Evolutionary conservation across 495 filamentous ascomycete species (phyloP), one percentile per base, ranked within the genome.

Genomic region (Penicillium taxi): DNA sequence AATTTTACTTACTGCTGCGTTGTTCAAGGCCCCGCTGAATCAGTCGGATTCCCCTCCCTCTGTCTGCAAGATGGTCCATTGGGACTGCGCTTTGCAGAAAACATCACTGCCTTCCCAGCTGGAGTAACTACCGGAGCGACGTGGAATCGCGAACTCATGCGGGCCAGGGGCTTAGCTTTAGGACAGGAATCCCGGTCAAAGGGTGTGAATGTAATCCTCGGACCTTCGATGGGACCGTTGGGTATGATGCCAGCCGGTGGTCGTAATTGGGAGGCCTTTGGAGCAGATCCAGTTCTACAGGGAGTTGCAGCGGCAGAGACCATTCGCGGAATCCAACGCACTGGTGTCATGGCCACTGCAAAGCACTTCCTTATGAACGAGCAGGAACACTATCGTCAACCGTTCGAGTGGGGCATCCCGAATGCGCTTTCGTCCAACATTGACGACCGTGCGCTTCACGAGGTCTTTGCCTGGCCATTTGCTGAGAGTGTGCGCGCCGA

Each of bases 31-130:
- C 74, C 81, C 20, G 84, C 82, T 1, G 59, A 72, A 6, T 43
- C 69, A 31, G 80, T 86, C 12, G 75, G 76, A 13, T 96, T 96
- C 50, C 91, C 91, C 0, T 77, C 81, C 8, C 67, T 96, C 0
- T 88, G 86, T 53, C 69, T 96, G 22, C 90, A 98, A 52, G 90
- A 98, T 52, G 90, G 91, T 0, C 91, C 90, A 12, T 64, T 90
- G 6, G 86, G 86, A 2, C 63, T 94, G 9, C 72, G 86, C 32
- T 89, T 82, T 48, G 75, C 77, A 5, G 81, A 86, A 29, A 79
- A 85, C 42, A 72, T 78, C 16, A 86, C 83, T 4, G 82, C 84
- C 5, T 89, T 84, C 48, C 86, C 86, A 1, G 84, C 84, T n/a
- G 86, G 82, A 2, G 70, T 94, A 21, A 89, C 88, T 5, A 77